These are phyloP conservation scores for Calonectria ilicicola DNA, from an alignment of 2,329 filamentous ascomycete species.

Conservation along the genomic window DNA sequence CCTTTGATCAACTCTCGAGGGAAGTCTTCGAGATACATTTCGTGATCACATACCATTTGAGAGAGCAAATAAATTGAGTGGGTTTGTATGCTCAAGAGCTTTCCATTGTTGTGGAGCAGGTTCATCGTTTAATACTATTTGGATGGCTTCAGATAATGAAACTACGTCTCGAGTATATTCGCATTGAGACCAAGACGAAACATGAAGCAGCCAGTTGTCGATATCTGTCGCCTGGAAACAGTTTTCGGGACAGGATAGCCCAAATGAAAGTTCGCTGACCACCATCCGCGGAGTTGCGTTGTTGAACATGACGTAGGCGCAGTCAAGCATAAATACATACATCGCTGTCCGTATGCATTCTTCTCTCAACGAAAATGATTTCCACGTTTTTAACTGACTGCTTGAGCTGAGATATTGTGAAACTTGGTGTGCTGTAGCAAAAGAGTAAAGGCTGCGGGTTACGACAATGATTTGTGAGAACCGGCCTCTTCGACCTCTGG, in stretches of 20 bases:
- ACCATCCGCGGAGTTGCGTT: conserved; percentile 25
- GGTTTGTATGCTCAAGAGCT: conserved; percentile 14
- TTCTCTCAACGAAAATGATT: conserved; percentile 8
- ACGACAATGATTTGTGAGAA: conserved; percentile 18
- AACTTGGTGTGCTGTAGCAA: background rate
- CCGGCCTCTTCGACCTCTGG: conserved; percentile 2
- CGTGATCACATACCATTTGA: conserved; percentile 15
- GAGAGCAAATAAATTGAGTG: conserved; percentile 24
- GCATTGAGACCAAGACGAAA: background rate
- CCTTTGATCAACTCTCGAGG: background rate
- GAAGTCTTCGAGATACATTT: background rate
- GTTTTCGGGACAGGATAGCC: conserved; percentile 9
- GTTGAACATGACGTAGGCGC: conserved; percentile 30
- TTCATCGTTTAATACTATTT: background rate
- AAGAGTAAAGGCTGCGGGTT: conserved; percentile 7
- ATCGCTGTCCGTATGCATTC: conserved; percentile 24
- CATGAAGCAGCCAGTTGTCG: background rate
- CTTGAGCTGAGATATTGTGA: background rate
- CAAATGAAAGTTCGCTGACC: conserved; percentile 15
- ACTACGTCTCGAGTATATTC: background rate
- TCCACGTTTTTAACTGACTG: background rate
- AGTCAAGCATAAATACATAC: conserved; percentile 29
- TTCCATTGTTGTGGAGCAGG: background rate
- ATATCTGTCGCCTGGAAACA: conserved; percentile 14
- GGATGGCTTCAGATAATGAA: conserved; percentile 2